Conservation (phyloP, 2,329 filamentous ascomycete genomes). For the Clarireedia paspali region DNA sequence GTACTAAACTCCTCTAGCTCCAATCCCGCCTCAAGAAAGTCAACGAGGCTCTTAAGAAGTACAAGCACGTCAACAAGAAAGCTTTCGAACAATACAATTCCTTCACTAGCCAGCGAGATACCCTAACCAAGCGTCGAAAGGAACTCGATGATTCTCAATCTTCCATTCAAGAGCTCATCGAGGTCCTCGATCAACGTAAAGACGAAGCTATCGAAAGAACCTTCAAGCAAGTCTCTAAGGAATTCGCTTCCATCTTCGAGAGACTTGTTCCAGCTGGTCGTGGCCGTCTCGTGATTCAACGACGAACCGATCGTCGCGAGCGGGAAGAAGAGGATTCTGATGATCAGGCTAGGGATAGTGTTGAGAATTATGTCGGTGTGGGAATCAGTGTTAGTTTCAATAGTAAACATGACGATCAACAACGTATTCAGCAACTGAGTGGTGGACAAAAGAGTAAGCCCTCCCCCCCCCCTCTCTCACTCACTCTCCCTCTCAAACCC, state of each 20-base stretch:
- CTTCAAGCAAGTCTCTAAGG: constrained; percentile 93
- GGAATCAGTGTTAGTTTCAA: constrained; percentile 98
- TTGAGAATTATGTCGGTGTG: constrained; percentile 95
- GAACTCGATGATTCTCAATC: constrained; percentile 81
- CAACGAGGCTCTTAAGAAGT: constrained; percentile 90
- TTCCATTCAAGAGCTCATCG: constrained; percentile 87
- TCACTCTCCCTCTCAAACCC: background rate
- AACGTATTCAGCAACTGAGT: constrained; percentile 92
- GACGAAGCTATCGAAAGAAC: constrained; percentile 97
- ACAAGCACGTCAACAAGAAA: constrained; percentile 98
- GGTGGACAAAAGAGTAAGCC: constrained; percentile 91
- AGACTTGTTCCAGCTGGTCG: constrained; percentile 91
- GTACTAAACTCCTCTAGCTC: constrained; percentile 17
- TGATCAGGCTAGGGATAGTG: constrained; percentile 58
- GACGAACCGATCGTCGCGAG: constrained; percentile 66
- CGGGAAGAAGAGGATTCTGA: constrained; percentile 62
- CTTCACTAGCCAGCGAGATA: constrained; percentile 88
- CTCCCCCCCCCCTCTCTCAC: constrained; percentile 12
- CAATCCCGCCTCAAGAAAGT: constrained; percentile 68
- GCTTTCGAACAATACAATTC: constrained; percentile 98
- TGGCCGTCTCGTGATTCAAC: constrained; percentile 86
- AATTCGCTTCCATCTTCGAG: constrained; percentile 89
- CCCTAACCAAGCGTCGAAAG: constrained; percentile 72
- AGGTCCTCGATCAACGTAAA: constrained; percentile 87
- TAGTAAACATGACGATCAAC: constrained; percentile 95